Evolutionary conservation across 2,329 filamentous ascomycete species (phyloP).

Genomic region (Aotearoamyces nothofagi): DNA sequence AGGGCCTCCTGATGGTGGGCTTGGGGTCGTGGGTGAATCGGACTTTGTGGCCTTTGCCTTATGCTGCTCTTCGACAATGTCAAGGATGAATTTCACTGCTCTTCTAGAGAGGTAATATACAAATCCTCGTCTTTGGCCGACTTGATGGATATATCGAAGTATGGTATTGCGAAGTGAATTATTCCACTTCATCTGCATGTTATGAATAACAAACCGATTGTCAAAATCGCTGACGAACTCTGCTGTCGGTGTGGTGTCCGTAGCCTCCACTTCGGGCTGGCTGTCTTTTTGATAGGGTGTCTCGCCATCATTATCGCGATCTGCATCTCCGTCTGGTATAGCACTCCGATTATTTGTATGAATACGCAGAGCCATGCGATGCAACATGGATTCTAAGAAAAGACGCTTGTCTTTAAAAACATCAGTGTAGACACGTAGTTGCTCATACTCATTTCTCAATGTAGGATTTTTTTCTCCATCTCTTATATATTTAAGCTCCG

Average conservation of each 20-base stretch:
- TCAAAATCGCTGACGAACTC: constrained; percentile 93
- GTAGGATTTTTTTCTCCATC: constrained; percentile 32
- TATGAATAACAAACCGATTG: constrained; percentile 96
- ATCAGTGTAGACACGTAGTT: constrained; percentile 35
- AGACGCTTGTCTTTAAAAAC: constrained; percentile 41
- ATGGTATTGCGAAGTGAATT: constrained; percentile 93
- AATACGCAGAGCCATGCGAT: constrained; percentile 17
- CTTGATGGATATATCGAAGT: constrained; percentile 91
- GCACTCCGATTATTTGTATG: constrained; percentile 13
- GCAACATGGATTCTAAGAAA: constrained; percentile 40
- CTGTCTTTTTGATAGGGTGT: constrained; percentile 17
- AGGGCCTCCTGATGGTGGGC: constrained; percentile 7
- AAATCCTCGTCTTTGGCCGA: constrained; percentile 87
- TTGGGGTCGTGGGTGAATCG: constrained; percentile 10
- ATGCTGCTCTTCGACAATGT: constrained; percentile 89
- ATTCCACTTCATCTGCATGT: constrained; percentile 96
- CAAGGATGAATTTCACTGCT: constrained; percentile 93
- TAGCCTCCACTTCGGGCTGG: constrained; percentile 30
- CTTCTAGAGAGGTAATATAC: constrained; percentile 94
- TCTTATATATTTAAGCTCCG: constrained; percentile 50
- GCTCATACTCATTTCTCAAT: constrained; percentile 43
- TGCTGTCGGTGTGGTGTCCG: constrained; percentile 53
- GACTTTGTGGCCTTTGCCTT: constrained; percentile 40
- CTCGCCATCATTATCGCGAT: constrained; percentile 23
- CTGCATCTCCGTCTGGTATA: constrained; percentile 16